Conservation (phyloP, 176 grass and related monocot species). For the Melocanna baccifera region DNA sequence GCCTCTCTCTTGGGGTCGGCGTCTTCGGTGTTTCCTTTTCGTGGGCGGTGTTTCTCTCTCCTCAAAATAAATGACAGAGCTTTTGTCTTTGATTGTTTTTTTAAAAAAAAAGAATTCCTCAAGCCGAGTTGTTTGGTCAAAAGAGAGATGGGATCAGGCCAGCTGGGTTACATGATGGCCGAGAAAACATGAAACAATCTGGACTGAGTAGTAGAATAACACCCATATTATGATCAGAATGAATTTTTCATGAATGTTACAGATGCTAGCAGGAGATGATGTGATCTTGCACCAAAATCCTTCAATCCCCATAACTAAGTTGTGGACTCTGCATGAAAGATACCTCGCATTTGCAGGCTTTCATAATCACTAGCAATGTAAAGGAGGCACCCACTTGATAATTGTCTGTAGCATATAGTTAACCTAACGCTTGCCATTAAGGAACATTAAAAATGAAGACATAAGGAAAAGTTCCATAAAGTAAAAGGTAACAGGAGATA, state of each 20-base stretch:
- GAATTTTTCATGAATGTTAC: not conserved
- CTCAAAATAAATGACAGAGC: no score
- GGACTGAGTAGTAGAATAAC: constrained; percentile 1
- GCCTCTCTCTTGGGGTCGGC: no score
- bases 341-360: constrained; percentile 40
- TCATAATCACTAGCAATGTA: constrained; percentile 32
- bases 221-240: not conserved
- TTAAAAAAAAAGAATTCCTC: not conserved
- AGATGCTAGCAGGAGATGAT: constrained; percentile 42
- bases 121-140: not conserved
- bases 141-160: not conserved
- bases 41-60: no score
- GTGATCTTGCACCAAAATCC: constrained; percentile 39
- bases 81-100: no score
- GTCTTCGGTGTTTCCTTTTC: no score
- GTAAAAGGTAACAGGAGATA: constrained; percentile 31
- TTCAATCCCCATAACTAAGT: constrained; percentile 4
- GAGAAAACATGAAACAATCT: constrained; percentile 7
- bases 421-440: constrained; percentile 36
- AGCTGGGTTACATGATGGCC: not conserved
- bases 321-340: constrained; percentile 45
- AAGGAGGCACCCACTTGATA: constrained; percentile 45
- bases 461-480: constrained; percentile 33
- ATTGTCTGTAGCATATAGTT: constrained; percentile 38
- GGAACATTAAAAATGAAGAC: constrained; percentile 24